A percentile compares a stretch with the other conserved stretches of the same genome.
Evolutionary conservation across 306 rosid genomes (phyloP).

Genomic region (Corylus heterophylla): DNA sequence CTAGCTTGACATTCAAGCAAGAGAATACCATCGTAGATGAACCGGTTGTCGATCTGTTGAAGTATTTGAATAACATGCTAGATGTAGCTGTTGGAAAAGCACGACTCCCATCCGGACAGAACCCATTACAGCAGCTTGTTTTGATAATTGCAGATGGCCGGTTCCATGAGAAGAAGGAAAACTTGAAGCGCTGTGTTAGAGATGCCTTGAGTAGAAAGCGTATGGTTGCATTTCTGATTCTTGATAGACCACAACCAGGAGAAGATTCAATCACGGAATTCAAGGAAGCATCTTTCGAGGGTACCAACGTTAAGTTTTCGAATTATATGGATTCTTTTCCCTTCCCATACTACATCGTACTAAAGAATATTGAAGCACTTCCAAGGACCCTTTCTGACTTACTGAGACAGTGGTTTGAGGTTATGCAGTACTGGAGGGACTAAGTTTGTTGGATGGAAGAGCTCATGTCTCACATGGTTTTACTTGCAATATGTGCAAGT

Average conservation of each 20-base stretch:
- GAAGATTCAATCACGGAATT: conserved; percentile 62
- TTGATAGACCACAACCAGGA: conserved; percentile 51
- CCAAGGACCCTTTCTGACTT: conserved; percentile 84
- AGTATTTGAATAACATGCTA: conserved; percentile 60
- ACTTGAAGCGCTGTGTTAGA: conserved; percentile 57
- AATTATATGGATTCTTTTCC: conserved; percentile 89
- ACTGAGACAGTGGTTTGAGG: conserved; percentile 94
- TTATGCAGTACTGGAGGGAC: conserved; percentile 59
- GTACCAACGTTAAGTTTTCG: conserved; percentile 33
- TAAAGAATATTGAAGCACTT: conserved; percentile 74
- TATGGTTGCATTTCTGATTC: conserved; percentile 83
- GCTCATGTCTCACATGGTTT: not conserved
- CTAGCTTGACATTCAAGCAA: conserved; percentile 83
- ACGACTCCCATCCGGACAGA: conserved; percentile 83
- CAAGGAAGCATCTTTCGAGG: conserved; percentile 57
- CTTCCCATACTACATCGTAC: conserved; percentile 73
- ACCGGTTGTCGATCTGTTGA: conserved; percentile 83
- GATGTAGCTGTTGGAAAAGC: conserved; percentile 71
- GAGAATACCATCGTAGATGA: conserved; percentile 75
- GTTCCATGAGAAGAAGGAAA: conserved; percentile 76
- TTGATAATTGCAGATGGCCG: conserved; percentile 88
- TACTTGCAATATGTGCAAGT: not conserved
- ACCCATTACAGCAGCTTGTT: conserved; percentile 85
- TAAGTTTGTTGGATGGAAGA: conserved; percentile 17
- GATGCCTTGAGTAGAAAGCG: conserved; percentile 60